Evolutionary conservation across 2,329 filamentous ascomycete species (phyloP).

Genomic region (Fusarium duplospermum): DNA sequence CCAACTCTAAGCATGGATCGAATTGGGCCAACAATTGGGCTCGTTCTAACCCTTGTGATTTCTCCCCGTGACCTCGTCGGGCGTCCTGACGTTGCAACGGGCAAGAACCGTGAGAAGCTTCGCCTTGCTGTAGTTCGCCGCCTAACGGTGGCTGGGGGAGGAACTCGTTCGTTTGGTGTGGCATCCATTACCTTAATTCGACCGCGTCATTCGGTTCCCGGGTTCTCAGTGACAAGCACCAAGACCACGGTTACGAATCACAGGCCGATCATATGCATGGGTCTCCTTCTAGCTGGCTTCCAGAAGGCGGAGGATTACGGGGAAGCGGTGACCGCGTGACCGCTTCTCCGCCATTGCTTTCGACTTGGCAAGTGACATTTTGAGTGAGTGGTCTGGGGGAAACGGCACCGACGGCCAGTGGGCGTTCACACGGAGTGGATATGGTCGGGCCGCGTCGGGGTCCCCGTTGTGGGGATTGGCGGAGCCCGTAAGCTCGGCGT

Average conservation of each 20-base stretch:
- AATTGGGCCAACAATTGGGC: constrained; percentile 26
- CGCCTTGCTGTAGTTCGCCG: constrained; percentile 10
- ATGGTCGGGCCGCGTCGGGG: constrained; percentile 16
- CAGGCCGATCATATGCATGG: constrained; percentile 12
- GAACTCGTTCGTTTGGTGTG: constrained; percentile 22
- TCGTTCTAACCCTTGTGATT: constrained; percentile 19
- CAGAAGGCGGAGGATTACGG: constrained; percentile 25
- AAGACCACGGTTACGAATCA: constrained; percentile 22
- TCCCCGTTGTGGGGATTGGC: constrained; percentile 25
- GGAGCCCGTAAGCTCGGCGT: constrained; percentile 21
- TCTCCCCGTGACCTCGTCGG: constrained; percentile 24
- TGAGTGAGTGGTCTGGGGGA: neutral
- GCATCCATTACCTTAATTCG: constrained; percentile 32
- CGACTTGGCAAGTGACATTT: constrained; percentile 23
- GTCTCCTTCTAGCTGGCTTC: constrained; percentile 31
- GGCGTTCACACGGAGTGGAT: neutral
- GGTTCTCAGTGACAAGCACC: neutral
- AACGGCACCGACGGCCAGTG: constrained; percentile 4
- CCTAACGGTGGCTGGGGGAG: constrained; percentile 25
- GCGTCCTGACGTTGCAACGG: constrained; percentile 19
- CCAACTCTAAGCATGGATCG: neutral
- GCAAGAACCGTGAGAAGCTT: constrained; percentile 3
- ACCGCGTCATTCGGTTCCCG: neutral
- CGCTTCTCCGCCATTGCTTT: neutral
- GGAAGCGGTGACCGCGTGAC: constrained; percentile 21